Evolutionary conservation across 2,329 filamentous ascomycete species (phyloP).

Genomic region (Venturia aucupariae): DNA sequence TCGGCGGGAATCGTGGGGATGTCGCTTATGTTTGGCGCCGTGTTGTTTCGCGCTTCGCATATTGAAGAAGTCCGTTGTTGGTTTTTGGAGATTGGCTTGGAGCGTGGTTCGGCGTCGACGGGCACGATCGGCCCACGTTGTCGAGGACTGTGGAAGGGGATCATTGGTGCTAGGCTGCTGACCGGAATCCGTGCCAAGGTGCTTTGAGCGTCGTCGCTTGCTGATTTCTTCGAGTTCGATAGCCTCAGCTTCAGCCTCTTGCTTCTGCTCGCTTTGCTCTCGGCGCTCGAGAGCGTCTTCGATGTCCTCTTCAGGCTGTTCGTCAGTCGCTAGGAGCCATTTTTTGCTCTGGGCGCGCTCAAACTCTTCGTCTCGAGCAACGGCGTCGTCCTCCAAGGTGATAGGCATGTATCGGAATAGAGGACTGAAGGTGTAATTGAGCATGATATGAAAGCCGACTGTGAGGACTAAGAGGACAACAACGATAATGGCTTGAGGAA

Average conservation of each 20-base stretch:
- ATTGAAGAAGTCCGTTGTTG: constrained; percentile 17
- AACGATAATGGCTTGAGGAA: constrained; percentile 77
- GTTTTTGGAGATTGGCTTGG: constrained; percentile 11
- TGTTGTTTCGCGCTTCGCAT: not conserved
- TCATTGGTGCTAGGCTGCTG: not conserved
- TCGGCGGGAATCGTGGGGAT: not conserved
- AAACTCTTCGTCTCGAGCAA: constrained; percentile 83
- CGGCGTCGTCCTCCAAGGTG: constrained; percentile 90
- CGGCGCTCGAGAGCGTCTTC: constrained; percentile 36
- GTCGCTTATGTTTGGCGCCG: not conserved
- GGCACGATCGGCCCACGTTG: constrained; percentile 10
- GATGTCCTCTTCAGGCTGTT: constrained; percentile 32
- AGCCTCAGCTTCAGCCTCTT: constrained; percentile 29
- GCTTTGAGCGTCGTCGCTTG: constrained; percentile 8
- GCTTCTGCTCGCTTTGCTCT: constrained; percentile 29
- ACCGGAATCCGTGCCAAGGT: not conserved
- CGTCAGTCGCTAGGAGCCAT: constrained; percentile 50
- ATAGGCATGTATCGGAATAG: constrained; percentile 85
- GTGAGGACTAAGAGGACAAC: constrained; percentile 65
- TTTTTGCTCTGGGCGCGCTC: constrained; percentile 65
- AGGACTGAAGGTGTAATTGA: constrained; percentile 77
- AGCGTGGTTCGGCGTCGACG: constrained; percentile 3
- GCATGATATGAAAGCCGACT: constrained; percentile 63
- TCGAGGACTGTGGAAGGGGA: not conserved
- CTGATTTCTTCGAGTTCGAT: constrained; percentile 27